Base-by-base conservation (phyloP, 176 grass and related monocot genomes). In the Juncus inflexus region DNA sequence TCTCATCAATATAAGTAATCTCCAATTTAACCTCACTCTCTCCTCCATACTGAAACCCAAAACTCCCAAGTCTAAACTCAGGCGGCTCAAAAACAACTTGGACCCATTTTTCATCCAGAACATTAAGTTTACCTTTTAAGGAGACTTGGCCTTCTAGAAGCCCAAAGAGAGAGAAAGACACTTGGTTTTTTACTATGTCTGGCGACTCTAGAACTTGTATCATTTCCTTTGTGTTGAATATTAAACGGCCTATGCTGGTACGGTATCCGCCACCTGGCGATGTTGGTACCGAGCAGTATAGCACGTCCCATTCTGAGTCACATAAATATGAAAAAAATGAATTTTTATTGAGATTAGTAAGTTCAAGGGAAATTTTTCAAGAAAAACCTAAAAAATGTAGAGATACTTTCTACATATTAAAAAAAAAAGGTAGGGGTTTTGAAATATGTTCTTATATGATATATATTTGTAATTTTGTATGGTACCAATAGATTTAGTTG, bases 21-120 rank as follows among this genome's bases (percentile, higher is more conserved):
- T 97, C 82, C 38, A 89, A 76, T 79, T 91, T 97, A 3, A 97
- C 92, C 68, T 97, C 92, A 2, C 94, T 97, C 77, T 86, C 77
- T 14, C 87, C 82, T 1, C 94, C 94, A 8, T 97, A 97, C 0
- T 60, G 85, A 4, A 97, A 97, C 14, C 82, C 80, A 58, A 97
- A 69, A 35, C 71, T 64, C 12, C 85, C 94, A 15, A 97, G 13
- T 63, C 88, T 97, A 70, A 97, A 51, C 63, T 86, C 82, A 1
- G 92, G 87, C 6, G 92, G 72, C 16, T 91, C 92, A 40, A 97
- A 97, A 49, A 97, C 75, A 66, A 97, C 94, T 75, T 91, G 85
- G 83, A 97, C 88, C 94, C 94, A 97, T 37, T 84, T 91, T 16
- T 75, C 76, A 45, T 91, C 94, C 7, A 97, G 3, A 40, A 75